Conservation (phyloP, 768 basidiomycete species). For the Boletus vermiculosoides region DNA sequence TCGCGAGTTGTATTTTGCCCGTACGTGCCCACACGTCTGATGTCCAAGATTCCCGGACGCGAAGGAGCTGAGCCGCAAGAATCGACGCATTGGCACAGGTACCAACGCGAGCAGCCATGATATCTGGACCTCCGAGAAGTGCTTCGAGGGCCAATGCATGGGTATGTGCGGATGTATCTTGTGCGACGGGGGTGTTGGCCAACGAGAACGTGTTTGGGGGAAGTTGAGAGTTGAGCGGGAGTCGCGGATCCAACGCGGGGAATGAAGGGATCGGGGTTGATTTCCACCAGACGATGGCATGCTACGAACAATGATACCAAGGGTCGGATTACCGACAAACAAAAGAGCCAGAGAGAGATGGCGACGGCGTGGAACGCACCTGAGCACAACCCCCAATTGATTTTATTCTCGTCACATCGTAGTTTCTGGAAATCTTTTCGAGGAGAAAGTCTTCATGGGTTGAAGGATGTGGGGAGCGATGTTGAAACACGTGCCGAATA, state of each 20-base stretch:
- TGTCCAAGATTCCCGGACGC: slow-evolving; percentile 76
- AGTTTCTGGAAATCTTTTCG: slow-evolving; percentile 67
- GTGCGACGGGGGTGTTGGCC: slow-evolving; percentile 70
- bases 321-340: slow-evolving; percentile 6
- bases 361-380: slow-evolving; percentile 38
- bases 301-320: slow-evolving; percentile 31
- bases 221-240: slow-evolving; percentile 70
- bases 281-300: slow-evolving; percentile 87
- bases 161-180: slow-evolving; percentile 78
- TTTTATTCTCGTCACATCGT: slow-evolving; percentile 70
- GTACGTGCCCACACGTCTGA: slow-evolving; percentile 78
- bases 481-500: slow-evolving; percentile 25
- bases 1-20: slow-evolving; percentile 74
- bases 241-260: slow-evolving; percentile 67
- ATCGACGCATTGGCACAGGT: slow-evolving; percentile 69
- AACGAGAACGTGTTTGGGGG: slow-evolving; percentile 65
- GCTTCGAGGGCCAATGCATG: slow-evolving; percentile 76
- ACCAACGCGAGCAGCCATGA: slow-evolving; percentile 74
- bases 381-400: slow-evolving; percentile 79
- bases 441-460: slow-evolving; percentile 59
- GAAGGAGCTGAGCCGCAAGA: slow-evolving; percentile 71
- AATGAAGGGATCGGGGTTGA: slow-evolving; percentile 71
- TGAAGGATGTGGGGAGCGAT: too few species aligned
- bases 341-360: not conserved
- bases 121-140: slow-evolving; percentile 73